Base-by-base conservation (phyloP, 2,329 filamentous ascomycete species). In the Arthrobotrys sinensis region DNA sequence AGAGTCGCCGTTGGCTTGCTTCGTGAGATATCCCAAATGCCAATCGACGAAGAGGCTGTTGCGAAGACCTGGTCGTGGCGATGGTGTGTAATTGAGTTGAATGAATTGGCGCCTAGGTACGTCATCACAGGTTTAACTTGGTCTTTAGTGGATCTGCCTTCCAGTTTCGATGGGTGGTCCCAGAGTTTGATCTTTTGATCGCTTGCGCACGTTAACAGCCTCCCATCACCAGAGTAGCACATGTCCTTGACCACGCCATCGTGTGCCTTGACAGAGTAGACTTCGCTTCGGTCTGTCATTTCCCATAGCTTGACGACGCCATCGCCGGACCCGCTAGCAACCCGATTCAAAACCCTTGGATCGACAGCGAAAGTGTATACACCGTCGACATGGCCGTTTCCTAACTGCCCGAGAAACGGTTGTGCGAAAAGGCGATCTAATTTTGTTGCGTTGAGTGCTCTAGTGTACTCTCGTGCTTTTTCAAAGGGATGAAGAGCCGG, bases 291-390 rank as follows among this genome's bases (percentile, higher is more conserved):
- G 79, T 87, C 91, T 7, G 90, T 89, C 81, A 96, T 86, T 84
- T 96, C 91, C 94, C 94, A 97, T 38, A 96, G 92, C 85, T 99
- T 99, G 73, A 99, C 89, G 8, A 97, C 90, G 80, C 96, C 95
- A 84, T 99, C 96, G 80, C 94, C 94, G 81, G 91, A 93, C 50
- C 93, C 94, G 82, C 92, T 95, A 5, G 94, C 93, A 81, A 94
- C 89, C 72, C 91, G 87, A 81, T 93, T 89, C 28, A 95, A 85
- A 6, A 90, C 91, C 81, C 89, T 90, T 5, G 92, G 91, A 81
- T 96, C 93, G 84, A 94, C 94, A 76, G 92, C 91, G 84, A 96
- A 90, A 40, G 89, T 89, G 84, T 95, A 96, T 8, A 92, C 90
- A 80, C 96, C 96, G 83, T 99, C 96, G 70, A 97, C 93, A 85